Base-by-base conservation (phyloP, 805 yeast species). In the Candida alai region DNA sequence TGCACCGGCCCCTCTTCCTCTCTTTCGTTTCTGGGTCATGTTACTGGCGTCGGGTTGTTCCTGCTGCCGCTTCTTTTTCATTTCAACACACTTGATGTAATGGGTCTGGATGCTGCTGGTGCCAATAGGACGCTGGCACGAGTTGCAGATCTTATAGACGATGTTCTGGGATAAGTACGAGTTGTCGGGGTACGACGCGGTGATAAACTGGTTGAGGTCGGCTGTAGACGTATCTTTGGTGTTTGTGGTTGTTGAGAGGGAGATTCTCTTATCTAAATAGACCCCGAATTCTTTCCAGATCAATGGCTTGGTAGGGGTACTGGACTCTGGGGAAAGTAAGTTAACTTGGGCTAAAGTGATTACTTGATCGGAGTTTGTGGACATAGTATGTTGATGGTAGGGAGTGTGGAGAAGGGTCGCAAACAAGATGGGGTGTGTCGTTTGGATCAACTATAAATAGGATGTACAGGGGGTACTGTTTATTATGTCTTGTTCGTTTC, bases 211-310 rank as follows among this genome's bases (percentile, higher is more conserved):
- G 42, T 27, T 47, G 42, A 23, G 48, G 42, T 12, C 23, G 10
- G 29, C n/a, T 4, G 21, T 30, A 16, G 15, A 28, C 7, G 12
- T 14, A 9, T 28, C 32, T 13, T 29, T n/a, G 16, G 12, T 29
- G 14, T 22, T 29, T 21, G 12, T 28, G 10, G 14, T 32, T 2
- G 20, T 34, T 4, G 15, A 15, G 30, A 48, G 44, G 25, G 55
- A 55, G 28, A 65, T 42, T 34, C 62, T 62, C 41, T 60, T 63
- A 40, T 65, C 73, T 32, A 66, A 49, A 38, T 60, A 66, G 8
- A 54, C 61, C 8, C 73, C 73, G 35, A 66, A 58, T 27, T 66
- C 73, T 45, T 65, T 66, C 73, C 73, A 66, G 39, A 61, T 54
- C 19, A 61, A 56, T 7, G 59, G 52, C 36, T 58, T 54, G 26